Conservation (phyloP, 1,139 yeast genomes). For the Yamadazyma diospyri region DNA sequence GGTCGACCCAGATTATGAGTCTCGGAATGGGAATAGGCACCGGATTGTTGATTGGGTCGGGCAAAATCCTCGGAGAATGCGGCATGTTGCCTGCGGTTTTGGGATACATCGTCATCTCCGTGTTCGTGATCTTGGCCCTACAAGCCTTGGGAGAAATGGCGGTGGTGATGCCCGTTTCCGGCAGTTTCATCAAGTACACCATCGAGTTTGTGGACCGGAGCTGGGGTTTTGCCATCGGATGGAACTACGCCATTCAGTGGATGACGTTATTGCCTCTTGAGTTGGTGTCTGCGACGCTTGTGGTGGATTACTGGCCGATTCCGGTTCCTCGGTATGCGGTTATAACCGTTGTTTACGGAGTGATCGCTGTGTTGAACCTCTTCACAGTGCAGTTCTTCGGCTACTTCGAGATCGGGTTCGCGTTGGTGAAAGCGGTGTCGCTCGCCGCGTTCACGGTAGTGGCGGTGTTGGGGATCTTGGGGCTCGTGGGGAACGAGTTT, state of each 20-base stretch:
- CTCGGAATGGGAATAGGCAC: too few species aligned
- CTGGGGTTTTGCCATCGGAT: constrained; percentile 7
- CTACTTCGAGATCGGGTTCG: constrained; percentile 4
- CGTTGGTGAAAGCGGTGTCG: constrained; percentile 1
- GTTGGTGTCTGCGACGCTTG: constrained; percentile 2
- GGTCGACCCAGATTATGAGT: too few species aligned
- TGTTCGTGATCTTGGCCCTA: constrained; percentile 1
- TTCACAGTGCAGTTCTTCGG: constrained; percentile 6
- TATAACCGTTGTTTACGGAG: constrained; percentile 1
- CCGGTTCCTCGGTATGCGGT: neutral
- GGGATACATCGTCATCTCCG: too few species aligned
- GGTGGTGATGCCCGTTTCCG: constrained; percentile 4
- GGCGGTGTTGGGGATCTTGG: neutral
- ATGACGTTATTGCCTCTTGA: constrained; percentile 5
- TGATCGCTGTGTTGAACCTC: neutral
- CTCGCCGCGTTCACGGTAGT: neutral
- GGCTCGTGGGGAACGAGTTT: constrained; percentile 1
- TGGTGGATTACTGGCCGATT: constrained; percentile 4
- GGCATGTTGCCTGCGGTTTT: too few species aligned
- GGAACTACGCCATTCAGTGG: constrained; percentile 8
- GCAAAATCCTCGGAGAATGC: too few species aligned
- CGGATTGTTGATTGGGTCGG: too few species aligned
- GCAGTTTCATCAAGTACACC: constrained; percentile 5
- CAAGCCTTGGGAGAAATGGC: constrained; percentile 7
- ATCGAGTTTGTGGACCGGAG: constrained; percentile 4